Conservation (phyloP, 176 grass and related monocot species). For the Urochloa ruziziensis region DNA sequence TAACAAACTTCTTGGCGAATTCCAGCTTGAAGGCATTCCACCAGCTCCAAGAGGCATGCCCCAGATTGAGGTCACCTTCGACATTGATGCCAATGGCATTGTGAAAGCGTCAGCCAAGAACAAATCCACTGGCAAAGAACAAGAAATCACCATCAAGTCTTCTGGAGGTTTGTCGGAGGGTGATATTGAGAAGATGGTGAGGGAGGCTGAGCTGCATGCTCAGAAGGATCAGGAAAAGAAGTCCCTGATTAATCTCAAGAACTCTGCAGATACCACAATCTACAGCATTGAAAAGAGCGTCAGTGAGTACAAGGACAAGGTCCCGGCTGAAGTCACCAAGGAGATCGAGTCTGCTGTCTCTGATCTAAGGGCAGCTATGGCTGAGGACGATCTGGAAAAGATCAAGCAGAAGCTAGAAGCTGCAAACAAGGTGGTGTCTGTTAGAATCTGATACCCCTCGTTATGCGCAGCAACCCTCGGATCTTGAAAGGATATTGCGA, state of each 20-base stretch:
- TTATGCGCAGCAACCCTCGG: no score
- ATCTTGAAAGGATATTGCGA: no score
- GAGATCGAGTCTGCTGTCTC: conserved; percentile 72
- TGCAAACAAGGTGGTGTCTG: conserved; percentile 95
- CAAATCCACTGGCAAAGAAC: conserved; percentile 82
- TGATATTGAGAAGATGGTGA: conserved; percentile 97
- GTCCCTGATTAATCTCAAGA: conserved; percentile 75
- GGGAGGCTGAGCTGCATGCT: conserved; percentile 84
- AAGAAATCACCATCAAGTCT: conserved; percentile 96
- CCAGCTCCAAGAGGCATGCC: conserved; percentile 89
- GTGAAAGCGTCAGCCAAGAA: conserved; percentile 96
- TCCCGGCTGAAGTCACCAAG: conserved; percentile 65
- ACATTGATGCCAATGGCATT: conserved; percentile 96
- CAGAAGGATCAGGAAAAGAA: conserved; percentile 94
- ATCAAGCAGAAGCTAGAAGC: conserved; percentile 95
- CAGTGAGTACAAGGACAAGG: conserved; percentile 84
- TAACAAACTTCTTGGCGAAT: conserved; percentile 96
- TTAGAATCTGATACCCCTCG: no score
- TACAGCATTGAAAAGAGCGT: conserved; percentile 96
- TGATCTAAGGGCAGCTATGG: conserved; percentile 83
- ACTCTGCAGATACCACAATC: conserved; percentile 83
- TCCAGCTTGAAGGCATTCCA: conserved; percentile 90
- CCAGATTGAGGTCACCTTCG: conserved; percentile 89
- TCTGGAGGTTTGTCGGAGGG: conserved; percentile 85
- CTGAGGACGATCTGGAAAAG: conserved; percentile 67